Base-by-base conservation (phyloP, 306 rosid species). In the Inga laurina region DNA sequence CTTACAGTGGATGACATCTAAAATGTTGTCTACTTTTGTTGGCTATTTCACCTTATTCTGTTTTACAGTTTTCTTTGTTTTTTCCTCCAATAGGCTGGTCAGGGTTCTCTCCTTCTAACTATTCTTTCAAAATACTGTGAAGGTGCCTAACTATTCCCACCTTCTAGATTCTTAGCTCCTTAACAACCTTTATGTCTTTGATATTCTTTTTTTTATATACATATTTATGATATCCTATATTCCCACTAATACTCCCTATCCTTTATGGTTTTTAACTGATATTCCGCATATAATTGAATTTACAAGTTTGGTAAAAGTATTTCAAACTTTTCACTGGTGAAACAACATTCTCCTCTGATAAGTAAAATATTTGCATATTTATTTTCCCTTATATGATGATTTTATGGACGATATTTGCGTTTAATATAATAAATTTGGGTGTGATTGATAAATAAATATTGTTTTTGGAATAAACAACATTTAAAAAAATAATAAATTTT, bases 301-400 rank as follows among this genome's bases (percentile, higher is more conserved):
- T 74, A 71, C 79, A 79, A 74, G 62, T 65, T 81, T 22, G 34
- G 49, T 73, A 54, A 71, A 45, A 61, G 30, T 65, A 64, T 84
- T 22, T 72, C 77, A 68, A 9, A 39, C 1, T 65, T 62, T 41
- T 52, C 11, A 4, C 82, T 84, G 61, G 79, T 84, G 62, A 72
- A 86, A 89, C 88, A 96, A 98, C 97, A 78, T 96, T 96, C 88
- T 89, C 97, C 82, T 90, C 99, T 66, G 92, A n/a, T n/a, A n/a
- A n/a, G n/a, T n/a, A n/a, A n/a, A n/a, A n/a, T n/a, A n/a, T n/a
- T n/a, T n/a, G n/a, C n/a, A n/a, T n/a, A n/a, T n/a, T n/a, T n/a
- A n/a, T n/a, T n/a, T n/a, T n/a, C n/a, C n/a, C n/a, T n/a, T n/a
- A n/a, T n/a, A n/a, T n/a, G n/a, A n/a, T n/a, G n/a, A n/a, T n/a